Conservation (phyloP, 805 yeast species). For the Lachancea waltii region DNA sequence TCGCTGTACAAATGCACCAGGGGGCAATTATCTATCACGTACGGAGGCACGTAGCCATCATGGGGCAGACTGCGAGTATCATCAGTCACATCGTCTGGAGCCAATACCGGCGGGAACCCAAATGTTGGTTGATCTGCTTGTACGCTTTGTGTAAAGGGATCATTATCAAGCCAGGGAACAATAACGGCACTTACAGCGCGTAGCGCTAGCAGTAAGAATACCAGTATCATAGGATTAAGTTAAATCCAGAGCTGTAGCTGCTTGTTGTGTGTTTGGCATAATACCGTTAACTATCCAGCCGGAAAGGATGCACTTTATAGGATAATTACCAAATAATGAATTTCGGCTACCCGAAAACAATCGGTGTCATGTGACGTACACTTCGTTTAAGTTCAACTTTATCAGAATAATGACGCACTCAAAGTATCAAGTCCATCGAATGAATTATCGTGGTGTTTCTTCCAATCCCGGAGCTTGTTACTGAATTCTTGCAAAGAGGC, state of each 20-base stretch:
- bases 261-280: not conserved
- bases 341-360: no score
- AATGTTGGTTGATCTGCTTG: slow-evolving; percentile 1
- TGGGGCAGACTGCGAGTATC: slow-evolving; percentile 22
- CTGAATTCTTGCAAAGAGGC: slow-evolving; percentile 6
- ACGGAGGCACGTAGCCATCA: slow-evolving; percentile 48
- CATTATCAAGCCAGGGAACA: slow-evolving; percentile 11
- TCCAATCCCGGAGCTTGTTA: slow-evolving; percentile 19
- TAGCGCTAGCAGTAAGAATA: not conserved
- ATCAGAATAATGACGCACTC: not conserved
- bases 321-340: no score
- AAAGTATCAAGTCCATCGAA: slow-evolving; percentile 11
- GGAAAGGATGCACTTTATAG: no score
- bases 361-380: not conserved
- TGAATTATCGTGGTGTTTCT: slow-evolving; percentile 14
- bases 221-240: not conserved
- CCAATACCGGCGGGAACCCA: slow-evolving; percentile 22
- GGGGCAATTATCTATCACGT: slow-evolving; percentile 64
- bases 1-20: slow-evolving; percentile 82
- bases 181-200: slow-evolving; percentile 4
- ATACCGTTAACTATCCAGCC: not conserved
- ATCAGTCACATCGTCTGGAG: slow-evolving; percentile 23
- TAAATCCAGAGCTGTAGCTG: not conserved
- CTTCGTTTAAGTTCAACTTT: not conserved
- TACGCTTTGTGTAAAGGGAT: slow-evolving; percentile 5